Evolutionary conservation across 2,329 filamentous ascomycete genomes (phyloP).

Genomic region (Pestalotiopsis sp.): DNA sequence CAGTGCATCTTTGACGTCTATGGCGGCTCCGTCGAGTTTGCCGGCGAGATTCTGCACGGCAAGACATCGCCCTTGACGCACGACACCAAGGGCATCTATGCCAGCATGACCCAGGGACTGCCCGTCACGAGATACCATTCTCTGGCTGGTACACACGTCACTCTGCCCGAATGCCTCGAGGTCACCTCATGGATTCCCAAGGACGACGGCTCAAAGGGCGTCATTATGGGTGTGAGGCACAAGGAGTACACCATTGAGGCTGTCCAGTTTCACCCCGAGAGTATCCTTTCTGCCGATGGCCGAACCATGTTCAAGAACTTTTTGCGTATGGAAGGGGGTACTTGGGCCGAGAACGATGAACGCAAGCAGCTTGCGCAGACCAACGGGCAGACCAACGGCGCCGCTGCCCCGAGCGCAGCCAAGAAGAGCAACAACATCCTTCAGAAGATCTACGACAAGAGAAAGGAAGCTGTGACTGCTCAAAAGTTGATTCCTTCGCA

Average conservation of each 20-base stretch:
- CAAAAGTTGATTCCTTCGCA: slow-evolving; percentile 89
- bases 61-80: slow-evolving; percentile 93
- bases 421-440: slow-evolving; percentile 81
- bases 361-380: slow-evolving; percentile 46
- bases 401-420: slow-evolving; percentile 30
- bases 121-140: slow-evolving; percentile 96
- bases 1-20: slow-evolving; percentile 97
- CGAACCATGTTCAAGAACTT: slow-evolving; percentile 93
- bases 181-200: slow-evolving; percentile 87
- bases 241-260: slow-evolving; percentile 91
- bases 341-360: slow-evolving; percentile 80
- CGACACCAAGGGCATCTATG: slow-evolving; percentile 90
- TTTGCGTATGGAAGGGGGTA: slow-evolving; percentile 82
- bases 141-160: slow-evolving; percentile 86
- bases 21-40: slow-evolving; percentile 87
- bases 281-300: slow-evolving; percentile 89
- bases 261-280: slow-evolving; percentile 97
- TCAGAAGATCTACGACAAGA: slow-evolving; percentile 85
- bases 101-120: slow-evolving; percentile 75
- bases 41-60: slow-evolving; percentile 94
- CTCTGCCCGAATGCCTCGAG: slow-evolving; percentile 82
- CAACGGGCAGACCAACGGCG: slow-evolving; percentile 28
- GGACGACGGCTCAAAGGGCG: slow-evolving; percentile 75
- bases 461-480: slow-evolving; percentile 72
- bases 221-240: slow-evolving; percentile 97